Base-by-base conservation (phyloP, 2,329 filamentous ascomycete species). In the Blastomyces parvus region DNA sequence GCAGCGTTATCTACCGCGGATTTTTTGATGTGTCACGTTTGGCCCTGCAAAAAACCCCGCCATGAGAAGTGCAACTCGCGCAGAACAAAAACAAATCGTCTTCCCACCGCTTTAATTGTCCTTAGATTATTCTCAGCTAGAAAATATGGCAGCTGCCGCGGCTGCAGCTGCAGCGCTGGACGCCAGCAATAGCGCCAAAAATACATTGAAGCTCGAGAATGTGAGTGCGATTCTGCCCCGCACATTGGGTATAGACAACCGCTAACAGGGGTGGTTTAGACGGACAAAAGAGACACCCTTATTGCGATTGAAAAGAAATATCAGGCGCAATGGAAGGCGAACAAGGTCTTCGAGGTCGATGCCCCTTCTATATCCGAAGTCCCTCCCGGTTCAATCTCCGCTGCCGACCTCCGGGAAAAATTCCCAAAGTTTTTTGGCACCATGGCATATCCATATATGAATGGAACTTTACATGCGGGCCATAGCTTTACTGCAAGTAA, bases 401-500 rank as follows among this genome's bases (percentile, higher is more conserved):
- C 89, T 64, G 85, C 84, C 67, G 87, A 94, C 71, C 82, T 96
- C 67, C 89, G 89, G 72, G 83, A 87, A 71, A 87, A 91, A 75
- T 80, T 89, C 71, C 93, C 93, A 69, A 97, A 97, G 79, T 96
- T 92, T 82, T 95, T 93, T 74, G 91, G 88, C 64, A 88, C 85
- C 62, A 88, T 90, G 80, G 86, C 84, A 70, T 90, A 87, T 70
- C 86, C 86, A 27, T 92, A 91, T 76, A 91, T 91, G 88, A 96
- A 95, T 77, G 91, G 91, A 67, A 89, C 86, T 65, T 83, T 95
- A 33, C 93, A 97, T 73, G 91, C 89, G 40, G 94, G 94, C 27
- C 94, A 99, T 80, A 88, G 86, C 69, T 97, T 99, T 77, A 94
- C 91, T 27, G 86, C 90, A 65, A 89, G 85, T 72, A 99, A 99